phyloP scores from a whole-genome alignment of 257 asterid species.

The Solanum ossicruentum region DNA sequence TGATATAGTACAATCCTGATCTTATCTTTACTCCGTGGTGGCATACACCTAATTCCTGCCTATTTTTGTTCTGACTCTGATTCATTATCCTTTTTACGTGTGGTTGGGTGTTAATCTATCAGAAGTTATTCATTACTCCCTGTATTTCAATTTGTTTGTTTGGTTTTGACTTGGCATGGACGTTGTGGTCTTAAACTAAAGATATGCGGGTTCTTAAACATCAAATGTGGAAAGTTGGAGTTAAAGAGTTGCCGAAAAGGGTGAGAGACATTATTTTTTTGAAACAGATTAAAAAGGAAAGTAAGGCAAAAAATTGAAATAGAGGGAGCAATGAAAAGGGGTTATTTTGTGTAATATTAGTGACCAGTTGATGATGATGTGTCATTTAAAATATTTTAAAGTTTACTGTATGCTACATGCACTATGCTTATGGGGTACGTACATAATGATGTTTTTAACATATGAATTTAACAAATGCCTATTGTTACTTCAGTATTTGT shows the following conservation, averaged over 20 bases:
- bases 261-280: no score
- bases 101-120: not conserved
- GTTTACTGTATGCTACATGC: not conserved
- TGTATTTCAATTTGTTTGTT: no score
- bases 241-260: no score
- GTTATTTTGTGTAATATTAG: not conserved
- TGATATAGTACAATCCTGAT: not conserved
- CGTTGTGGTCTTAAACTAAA: no score
- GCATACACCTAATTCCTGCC: not conserved
- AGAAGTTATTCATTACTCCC: not conserved
- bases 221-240: no score
- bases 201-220: no score
- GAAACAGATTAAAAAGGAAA: no score
- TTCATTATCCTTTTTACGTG: not conserved
- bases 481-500: not conserved
- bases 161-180: no score
- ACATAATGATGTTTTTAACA: not conserved
- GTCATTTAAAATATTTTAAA: not conserved
- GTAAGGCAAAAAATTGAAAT: no score
- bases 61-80: not conserved
- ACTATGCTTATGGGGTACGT: not conserved
- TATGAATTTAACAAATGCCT: not conserved
- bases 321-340: not conserved
- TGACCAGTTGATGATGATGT: not conserved
- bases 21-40: not conserved